These are phyloP conservation scores for Penicillium hesseltinei DNA, from an alignment of 2,329 filamentous ascomycete genomes.

Conservation along the genomic window DNA sequence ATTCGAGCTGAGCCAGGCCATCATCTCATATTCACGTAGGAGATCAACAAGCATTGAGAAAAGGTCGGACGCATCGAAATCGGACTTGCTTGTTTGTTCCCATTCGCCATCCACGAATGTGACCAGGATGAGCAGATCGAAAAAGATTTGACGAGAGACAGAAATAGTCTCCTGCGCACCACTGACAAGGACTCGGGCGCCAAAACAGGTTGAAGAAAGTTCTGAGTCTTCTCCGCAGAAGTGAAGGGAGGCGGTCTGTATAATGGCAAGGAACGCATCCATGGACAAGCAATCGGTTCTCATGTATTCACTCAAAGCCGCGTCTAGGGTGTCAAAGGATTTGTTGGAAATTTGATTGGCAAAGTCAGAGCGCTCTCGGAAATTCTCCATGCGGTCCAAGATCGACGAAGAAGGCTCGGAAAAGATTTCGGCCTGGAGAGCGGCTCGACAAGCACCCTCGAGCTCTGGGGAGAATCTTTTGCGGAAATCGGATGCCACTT, in stretches of 20 bases:
- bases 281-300: constrained; percentile 50
- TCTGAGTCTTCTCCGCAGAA: constrained; percentile 43
- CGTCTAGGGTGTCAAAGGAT: constrained; percentile 68
- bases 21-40: constrained; percentile 70
- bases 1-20: constrained; percentile 59
- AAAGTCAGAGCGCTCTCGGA: constrained; percentile 78
- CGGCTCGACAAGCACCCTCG: constrained; percentile 64
- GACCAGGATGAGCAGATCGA: constrained; percentile 78
- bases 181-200: constrained; percentile 69
- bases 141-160: constrained; percentile 69
- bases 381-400: constrained; percentile 70
- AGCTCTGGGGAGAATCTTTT: constrained; percentile 69
- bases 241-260: constrained; percentile 49
- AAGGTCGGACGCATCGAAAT: constrained; percentile 58
- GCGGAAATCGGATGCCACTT: constrained; percentile 68
- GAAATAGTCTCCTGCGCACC: constrained; percentile 76
- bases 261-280: constrained; percentile 52
- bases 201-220: constrained; percentile 65
- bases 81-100: constrained; percentile 68
- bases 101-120: constrained; percentile 84
- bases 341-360: constrained; percentile 78
- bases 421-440: constrained; percentile 70
- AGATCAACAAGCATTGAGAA: constrained; percentile 68
- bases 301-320: constrained; percentile 65
- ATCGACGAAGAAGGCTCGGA: constrained; percentile 69